Percentiles rank a stretch among this genome's conserved stretches.
phyloP scores from a whole-genome alignment of 2,329 filamentous ascomycete genomes.

The Delphinella strobiligena region DNA sequence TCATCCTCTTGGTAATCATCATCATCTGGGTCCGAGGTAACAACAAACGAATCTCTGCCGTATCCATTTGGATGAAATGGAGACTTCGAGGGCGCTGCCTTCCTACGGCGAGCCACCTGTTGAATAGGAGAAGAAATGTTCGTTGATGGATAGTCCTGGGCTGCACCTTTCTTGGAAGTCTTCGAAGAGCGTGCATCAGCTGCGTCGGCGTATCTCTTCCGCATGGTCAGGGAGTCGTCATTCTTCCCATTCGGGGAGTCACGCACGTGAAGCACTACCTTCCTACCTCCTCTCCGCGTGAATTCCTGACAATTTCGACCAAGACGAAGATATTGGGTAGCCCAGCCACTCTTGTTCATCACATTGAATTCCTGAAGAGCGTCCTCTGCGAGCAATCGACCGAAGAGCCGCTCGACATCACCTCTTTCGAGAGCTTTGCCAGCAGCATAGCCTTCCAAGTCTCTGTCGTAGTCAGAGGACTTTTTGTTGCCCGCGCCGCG shows the following conservation, averaged over 20 bases:
- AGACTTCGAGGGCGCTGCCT: conserved; percentile 2
- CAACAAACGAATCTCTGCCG: conserved; percentile 23
- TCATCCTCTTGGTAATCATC: conserved; percentile 28
- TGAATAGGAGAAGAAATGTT: conserved; percentile 55
- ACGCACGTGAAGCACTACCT: conserved; percentile 43
- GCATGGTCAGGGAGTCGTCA: conserved; percentile 17
- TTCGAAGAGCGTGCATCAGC: conserved; percentile 20
- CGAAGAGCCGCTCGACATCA: conserved; percentile 75
- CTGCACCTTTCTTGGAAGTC: conserved; percentile 19
- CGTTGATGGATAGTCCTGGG: conserved; percentile 47
- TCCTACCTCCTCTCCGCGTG: conserved; percentile 23
- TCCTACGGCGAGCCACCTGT: conserved; percentile 27
- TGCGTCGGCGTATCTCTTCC: conserved; percentile 18
- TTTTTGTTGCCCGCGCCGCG: conserved; percentile 54
- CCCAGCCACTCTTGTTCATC: conserved; percentile 45
- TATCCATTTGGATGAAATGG: too few relatives aligned
- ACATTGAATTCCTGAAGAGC: conserved; percentile 58
- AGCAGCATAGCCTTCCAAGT: conserved; percentile 49
- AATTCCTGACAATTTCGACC: conserved; percentile 37
- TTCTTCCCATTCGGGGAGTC: conserved; percentile 31
- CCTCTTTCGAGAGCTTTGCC: conserved; percentile 59
- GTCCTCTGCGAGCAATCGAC: conserved; percentile 60
- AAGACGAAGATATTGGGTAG: conserved; percentile 56
- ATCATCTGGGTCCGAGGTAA: conserved; percentile 17
- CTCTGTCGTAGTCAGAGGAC: conserved; percentile 36